phyloP scores from a whole-genome alignment of 2,329 filamentous ascomycete genomes.

The Aquanectria penicillioides region DNA sequence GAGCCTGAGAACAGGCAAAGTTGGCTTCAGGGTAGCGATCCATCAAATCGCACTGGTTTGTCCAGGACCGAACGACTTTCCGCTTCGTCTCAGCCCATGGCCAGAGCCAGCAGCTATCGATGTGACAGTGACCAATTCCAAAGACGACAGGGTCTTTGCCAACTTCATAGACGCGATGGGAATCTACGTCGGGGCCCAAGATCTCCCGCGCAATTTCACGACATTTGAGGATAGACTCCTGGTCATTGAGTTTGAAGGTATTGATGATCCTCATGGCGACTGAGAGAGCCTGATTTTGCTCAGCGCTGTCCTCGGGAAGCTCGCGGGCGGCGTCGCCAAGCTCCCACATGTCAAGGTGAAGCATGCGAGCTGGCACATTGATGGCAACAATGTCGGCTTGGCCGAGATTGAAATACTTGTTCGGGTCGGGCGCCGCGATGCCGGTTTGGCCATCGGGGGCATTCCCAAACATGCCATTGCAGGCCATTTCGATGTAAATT shows the following conservation, averaged over 20 bases:
- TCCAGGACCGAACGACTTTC: constrained; percentile 96
- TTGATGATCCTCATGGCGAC: constrained; percentile 91
- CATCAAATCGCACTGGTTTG: constrained; percentile 94
- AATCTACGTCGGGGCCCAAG: constrained; percentile 83
- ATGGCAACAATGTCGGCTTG: constrained; percentile 89
- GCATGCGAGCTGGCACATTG: constrained; percentile 82
- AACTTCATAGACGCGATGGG: constrained; percentile 82
- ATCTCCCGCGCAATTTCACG: constrained; percentile 87
- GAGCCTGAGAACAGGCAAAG: constrained; percentile 92
- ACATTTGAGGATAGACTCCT: constrained; percentile 80
- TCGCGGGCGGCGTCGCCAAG: constrained; percentile 92
- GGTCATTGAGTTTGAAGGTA: constrained; percentile 81
- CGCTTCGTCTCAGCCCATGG: constrained; percentile 97
- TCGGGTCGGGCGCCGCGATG: constrained; percentile 89
- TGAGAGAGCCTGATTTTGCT: constrained; percentile 86
- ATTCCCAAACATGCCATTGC: constrained; percentile 98
- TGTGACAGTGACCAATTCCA: constrained; percentile 95
- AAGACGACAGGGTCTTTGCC: constrained; percentile 81
- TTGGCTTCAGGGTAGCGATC: constrained; percentile 94
- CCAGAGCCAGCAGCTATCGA: constrained; percentile 99
- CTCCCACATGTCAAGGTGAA: constrained; percentile 96
- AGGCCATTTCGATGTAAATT: constrained; percentile 98
- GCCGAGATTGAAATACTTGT: constrained; percentile 80
- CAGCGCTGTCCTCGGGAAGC: constrained; percentile 87
- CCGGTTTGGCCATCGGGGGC: constrained; percentile 78